phyloP scores from a whole-genome alignment of 2,329 filamentous ascomycete genomes.

The Talaromyces sp. region DNA sequence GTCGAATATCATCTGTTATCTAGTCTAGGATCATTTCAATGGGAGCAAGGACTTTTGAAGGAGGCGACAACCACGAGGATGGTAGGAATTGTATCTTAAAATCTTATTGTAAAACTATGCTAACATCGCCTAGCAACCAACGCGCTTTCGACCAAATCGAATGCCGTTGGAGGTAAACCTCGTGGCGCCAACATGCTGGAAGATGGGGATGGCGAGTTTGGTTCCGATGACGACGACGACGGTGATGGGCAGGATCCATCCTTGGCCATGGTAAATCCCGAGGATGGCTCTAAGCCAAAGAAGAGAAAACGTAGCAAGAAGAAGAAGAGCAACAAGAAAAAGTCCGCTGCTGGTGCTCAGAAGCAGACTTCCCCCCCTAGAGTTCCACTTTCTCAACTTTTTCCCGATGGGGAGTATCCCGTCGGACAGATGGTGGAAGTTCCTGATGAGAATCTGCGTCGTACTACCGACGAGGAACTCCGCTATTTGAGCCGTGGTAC shows the following conservation, averaged over 20 bases:
- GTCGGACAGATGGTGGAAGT: slow-evolving; percentile 44
- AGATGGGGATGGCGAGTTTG: slow-evolving; percentile 45
- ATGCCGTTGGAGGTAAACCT: slow-evolving; percentile 39
- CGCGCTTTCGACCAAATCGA: slow-evolving; percentile 21
- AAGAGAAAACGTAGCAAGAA: slow-evolving; percentile 40
- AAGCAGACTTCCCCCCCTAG: slow-evolving; percentile 48
- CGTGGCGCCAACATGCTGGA: slow-evolving; percentile 41
- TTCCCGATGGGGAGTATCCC: slow-evolving; percentile 45
- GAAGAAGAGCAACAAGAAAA: slow-evolving; percentile 21
- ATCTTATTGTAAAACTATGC: neutral
- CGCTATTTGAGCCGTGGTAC: slow-evolving; percentile 40
- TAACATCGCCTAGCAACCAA: slow-evolving; percentile 5
- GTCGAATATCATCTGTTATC: neutral
- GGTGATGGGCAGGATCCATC: slow-evolving; percentile 22
- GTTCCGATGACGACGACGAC: slow-evolving; percentile 29
- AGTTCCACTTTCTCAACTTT: slow-evolving; percentile 46
- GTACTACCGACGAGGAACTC: slow-evolving; percentile 48
- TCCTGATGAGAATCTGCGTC: slow-evolving; percentile 43
- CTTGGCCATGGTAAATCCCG: slow-evolving; percentile 22
- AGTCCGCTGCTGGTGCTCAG: slow-evolving; percentile 20
- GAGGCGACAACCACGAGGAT: slow-evolving; percentile 15
- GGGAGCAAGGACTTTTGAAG: slow-evolving; percentile 17
- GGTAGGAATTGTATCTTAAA: neutral
- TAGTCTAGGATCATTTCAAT: slow-evolving; percentile 1
- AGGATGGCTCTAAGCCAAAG: slow-evolving; percentile 44